A percentile compares a stretch with the other conserved stretches of the same genome.
These are phyloP conservation scores for Zygnema circumcarinatum DNA, from an alignment of 139 green algal genomes.

Conservation along the genomic window DNA sequence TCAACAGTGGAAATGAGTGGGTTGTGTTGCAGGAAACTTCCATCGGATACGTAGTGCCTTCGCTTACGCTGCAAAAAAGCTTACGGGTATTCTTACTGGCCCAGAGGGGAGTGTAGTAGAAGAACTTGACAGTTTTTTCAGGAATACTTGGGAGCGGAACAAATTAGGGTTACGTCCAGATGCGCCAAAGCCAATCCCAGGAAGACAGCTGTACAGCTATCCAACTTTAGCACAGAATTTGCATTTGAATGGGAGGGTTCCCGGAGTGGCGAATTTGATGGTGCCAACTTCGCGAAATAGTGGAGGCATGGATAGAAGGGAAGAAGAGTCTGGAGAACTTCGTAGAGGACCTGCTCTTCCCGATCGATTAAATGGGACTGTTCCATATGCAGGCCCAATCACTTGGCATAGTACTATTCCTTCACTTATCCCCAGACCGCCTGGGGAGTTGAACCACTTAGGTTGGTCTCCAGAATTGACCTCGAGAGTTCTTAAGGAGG, in stretches of 20 bases:
- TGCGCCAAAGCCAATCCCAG: conserved; percentile 13
- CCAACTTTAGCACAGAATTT: not conserved
- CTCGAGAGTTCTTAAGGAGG: not conserved
- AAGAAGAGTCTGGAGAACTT: not conserved
- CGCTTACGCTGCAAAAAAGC: conserved; percentile 31
- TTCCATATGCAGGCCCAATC: not conserved
- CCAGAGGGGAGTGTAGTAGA: not conserved
- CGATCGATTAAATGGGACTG: not conserved
- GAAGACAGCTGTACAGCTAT: not conserved
- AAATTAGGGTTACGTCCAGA: conserved; percentile 10
- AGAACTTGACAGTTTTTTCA: conserved; percentile 47
- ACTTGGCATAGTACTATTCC: no score
- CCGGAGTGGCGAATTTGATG: not conserved
- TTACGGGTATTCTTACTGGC: conserved; percentile 26
- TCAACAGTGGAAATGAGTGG: no score
- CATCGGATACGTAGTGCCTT: conserved; percentile 75
- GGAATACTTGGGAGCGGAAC: conserved; percentile 46
- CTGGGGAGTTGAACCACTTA: not conserved
- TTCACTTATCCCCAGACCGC: no score
- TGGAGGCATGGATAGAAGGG: not conserved
- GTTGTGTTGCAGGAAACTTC: conserved; percentile 70
- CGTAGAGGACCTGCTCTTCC: not conserved
- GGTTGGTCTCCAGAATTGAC: not conserved
- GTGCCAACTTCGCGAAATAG: not conserved
- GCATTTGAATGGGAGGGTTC: not conserved